Evolutionary conservation across 768 basidiomycete species (phyloP), one percentile per base, ranked within the genome.

Genomic region (Leucogyrophana mollusca): DNA sequence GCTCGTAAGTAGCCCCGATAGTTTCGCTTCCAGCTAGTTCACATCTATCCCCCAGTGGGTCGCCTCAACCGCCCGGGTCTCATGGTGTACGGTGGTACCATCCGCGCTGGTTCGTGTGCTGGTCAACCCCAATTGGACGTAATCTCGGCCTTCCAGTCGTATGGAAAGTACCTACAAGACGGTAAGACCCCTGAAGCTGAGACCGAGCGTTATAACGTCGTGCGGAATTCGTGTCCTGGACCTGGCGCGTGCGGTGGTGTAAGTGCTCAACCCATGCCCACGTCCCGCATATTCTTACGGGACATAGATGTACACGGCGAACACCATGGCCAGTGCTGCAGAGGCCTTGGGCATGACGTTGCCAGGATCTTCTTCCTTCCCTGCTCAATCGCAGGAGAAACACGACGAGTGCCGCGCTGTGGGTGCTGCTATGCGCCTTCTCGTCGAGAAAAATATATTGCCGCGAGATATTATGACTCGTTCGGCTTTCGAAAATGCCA

Each of bases 51-150:
- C 33, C 34, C 55, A 93, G 90, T 99, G 43, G 96, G 95, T 40
- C 80, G 96, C 34, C 73, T 99, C 49, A 97, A 99, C 72, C 83
- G 96, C 34, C 96, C 96, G 14, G 91, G 94, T 51, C 56, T 98
- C 43, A 99, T 99, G 96, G 84, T 99, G 4, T 99, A 98, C 57
- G 96, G 96, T 32, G 96, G 96, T 24, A 88, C 88, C 24, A 99
- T 97, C 56, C 85, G 87, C 46, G 80, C 95, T 2, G 96, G 96
- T 39, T 86, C 90, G 20, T 98, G 96, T 65, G 87, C 84, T 52
- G 90, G 91, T 16, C 72, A 80, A 40, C 90, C 94, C 17, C 83
- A 88, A 62, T 77, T 99, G 44, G 96, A 99, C 65, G 83, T 99
- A 53, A 92, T 99, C 16, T 94, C 92, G 23, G 95, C 96, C 4